Base-by-base conservation (phyloP, 331 rosid species). In the Ulmus americana region DNA sequence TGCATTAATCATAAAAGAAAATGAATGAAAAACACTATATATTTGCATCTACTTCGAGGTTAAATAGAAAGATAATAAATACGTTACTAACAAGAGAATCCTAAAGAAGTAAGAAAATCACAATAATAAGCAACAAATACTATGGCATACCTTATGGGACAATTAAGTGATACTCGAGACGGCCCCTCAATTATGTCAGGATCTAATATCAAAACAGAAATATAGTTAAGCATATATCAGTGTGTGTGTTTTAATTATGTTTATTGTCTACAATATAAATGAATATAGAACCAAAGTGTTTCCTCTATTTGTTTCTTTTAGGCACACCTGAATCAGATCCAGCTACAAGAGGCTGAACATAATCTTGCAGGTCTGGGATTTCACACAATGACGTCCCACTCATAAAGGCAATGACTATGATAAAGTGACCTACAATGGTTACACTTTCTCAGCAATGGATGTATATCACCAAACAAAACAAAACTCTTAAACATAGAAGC, bases 61-160 rank as follows among this genome's bases (percentile, higher is more conserved):
- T 4, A 48, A 46, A 4, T 22, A 11, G 16, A 20, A 15, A 9
- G 16, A 22, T 55, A 51, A 45, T 16, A 22, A 8, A 45, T 14
- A 59, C 28, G 11, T 8, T 1, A 61, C 0, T 39, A 38, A 8
- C 53, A 55, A 3, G 43, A 45, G 14, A 28, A 71, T 13, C 18
- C 38, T 40, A 7, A 10, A 64, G 48, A 55, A 47, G 7, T 16
- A 59, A 58, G 47, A 50, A 64, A 39, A 69, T 57, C 38, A 71
- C 35, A 59, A 11, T 28, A 52, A 50, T 59, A 76, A 67, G 68
- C 65, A 69, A 74, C 68, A 18, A 76, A 70, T 61, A 68, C 10
- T 7, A 39, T 35, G 50, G 28, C 74, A 76, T 82, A 94, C 99
- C 97, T 94, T 87, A 94, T 94, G 40, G 97, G 99, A 77, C 99